phyloP scores from a whole-genome alignment of 768 basidiomycete species.

The Cystoderma amianthinum region DNA sequence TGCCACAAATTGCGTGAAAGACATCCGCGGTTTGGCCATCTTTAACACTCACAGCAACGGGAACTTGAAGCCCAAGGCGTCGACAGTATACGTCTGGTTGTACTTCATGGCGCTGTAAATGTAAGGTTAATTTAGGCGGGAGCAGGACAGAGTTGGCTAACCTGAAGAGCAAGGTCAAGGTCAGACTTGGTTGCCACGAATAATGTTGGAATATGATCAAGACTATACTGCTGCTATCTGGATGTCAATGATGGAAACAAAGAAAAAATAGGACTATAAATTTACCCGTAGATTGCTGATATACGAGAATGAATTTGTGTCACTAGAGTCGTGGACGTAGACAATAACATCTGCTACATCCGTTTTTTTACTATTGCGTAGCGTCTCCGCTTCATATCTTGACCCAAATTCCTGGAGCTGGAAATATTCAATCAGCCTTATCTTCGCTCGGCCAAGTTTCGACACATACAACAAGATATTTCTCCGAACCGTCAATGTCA shows the following conservation, averaged over 20 bases:
- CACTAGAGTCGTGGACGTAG: slow-evolving; percentile 95
- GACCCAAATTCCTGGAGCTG: slow-evolving; percentile 98
- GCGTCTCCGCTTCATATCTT: slow-evolving; percentile 85
- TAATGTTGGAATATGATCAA: slow-evolving; percentile 91
- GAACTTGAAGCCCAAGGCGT: slow-evolving; percentile 82
- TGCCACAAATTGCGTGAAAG: slow-evolving; percentile 77
- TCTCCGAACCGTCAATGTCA: slow-evolving; percentile 90
- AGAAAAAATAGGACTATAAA: no score
- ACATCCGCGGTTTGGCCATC: slow-evolving; percentile 81
- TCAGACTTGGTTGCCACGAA: slow-evolving; percentile 99
- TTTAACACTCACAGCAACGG: slow-evolving; percentile 90
- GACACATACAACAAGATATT: slow-evolving; percentile 85
- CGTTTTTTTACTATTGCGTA: slow-evolving; percentile 85
- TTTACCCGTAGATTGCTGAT: slow-evolving; percentile 90
- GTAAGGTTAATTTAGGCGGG: not conserved
- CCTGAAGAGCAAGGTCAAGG: slow-evolving; percentile 93
- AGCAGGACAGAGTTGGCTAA: slow-evolving; percentile 19
- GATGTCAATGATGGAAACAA: slow-evolving; percentile 9
- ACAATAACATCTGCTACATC: slow-evolving; percentile 92
- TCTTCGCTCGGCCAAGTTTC: not conserved
- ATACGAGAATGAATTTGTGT: slow-evolving; percentile 98
- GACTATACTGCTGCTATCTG: slow-evolving; percentile 88
- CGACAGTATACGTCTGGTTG: slow-evolving; percentile 97
- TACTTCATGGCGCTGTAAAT: slow-evolving; percentile 85
- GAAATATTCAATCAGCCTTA: not conserved